These are phyloP conservation scores for Umbelopsis vinacea DNA, from an alignment of 192 early-diverging fungal species.

Conservation along the genomic window DNA sequence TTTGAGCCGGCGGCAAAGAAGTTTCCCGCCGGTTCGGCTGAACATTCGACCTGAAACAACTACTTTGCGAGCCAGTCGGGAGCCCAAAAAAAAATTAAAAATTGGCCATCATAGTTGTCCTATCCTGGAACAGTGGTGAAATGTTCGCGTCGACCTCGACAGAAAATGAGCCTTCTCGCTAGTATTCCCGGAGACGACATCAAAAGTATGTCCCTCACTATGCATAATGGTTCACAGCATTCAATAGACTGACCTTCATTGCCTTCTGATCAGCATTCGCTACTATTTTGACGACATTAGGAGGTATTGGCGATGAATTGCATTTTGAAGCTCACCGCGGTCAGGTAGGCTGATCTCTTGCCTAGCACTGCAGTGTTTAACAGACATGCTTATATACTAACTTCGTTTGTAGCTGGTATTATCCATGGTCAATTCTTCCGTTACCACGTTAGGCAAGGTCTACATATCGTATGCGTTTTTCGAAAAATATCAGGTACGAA, in stretches of 20 bases:
- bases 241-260: neutral
- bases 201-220: neutral
- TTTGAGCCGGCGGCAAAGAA: no score
- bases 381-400: neutral
- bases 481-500: neutral
- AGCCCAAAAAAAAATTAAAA: no score
- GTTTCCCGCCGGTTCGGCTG: no score
- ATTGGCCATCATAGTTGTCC: no score
- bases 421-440: neutral
- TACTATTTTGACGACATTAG: neutral
- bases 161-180: constrained; percentile 3
- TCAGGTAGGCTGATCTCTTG: constrained; percentile 7
- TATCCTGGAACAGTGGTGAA: neutral
- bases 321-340: constrained; percentile 26
- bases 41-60: no score
- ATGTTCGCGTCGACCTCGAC: no score
- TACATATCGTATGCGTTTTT: constrained; percentile 11
- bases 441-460: constrained; percentile 2
- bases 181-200: constrained; percentile 8
- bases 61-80: no score
- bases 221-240: neutral
- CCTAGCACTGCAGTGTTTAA: neutral
- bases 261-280: neutral
- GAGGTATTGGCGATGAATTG: constrained; percentile 24
- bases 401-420: neutral